Conservation (phyloP, 106 monocot genomes). For the Dendrobium chrysotoxum region DNA sequence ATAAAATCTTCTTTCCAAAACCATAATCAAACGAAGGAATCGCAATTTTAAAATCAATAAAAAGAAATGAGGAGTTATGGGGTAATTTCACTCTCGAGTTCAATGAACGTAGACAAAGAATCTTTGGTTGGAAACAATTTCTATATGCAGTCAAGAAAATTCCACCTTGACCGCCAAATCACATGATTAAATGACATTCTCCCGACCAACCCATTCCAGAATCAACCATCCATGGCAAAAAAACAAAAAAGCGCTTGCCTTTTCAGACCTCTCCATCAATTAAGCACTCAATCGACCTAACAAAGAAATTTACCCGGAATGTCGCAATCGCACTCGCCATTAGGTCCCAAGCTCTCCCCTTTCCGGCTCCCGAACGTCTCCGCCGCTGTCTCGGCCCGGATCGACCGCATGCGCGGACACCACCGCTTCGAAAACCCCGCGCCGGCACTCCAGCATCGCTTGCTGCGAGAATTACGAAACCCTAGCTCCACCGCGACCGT, state of each 20-base stretch:
- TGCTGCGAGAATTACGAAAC: not conserved
- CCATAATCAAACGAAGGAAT: not conserved
- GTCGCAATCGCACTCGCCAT: slow-evolving; percentile 4
- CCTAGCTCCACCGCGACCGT: not conserved
- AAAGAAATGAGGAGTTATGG: too few relatives aligned
- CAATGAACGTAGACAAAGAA: too few relatives aligned
- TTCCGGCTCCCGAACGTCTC: not conserved
- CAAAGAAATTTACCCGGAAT: slow-evolving; percentile 8
- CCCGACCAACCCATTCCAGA: not conserved
- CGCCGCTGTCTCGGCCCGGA: slow-evolving; percentile 28
- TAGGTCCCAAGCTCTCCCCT: not conserved
- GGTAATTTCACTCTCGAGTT: too few relatives aligned
- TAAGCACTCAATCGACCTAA: not conserved
- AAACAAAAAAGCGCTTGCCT: not conserved
- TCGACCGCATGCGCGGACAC: slow-evolving; percentile 28
- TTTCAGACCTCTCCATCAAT: not conserved
- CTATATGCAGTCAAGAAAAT: not conserved
- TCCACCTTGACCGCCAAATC: not conserved
- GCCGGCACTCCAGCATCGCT: slow-evolving; percentile 10
- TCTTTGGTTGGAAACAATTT: not conserved
- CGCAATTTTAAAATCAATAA: not conserved
- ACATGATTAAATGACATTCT: not conserved
- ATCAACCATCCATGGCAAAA: not conserved
- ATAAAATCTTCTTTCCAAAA: not conserved
- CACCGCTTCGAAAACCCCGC: slow-evolving; percentile 28